Conservation (phyloP, 2,329 filamentous ascomycete species). For the Chlorencoelia australis region DNA sequence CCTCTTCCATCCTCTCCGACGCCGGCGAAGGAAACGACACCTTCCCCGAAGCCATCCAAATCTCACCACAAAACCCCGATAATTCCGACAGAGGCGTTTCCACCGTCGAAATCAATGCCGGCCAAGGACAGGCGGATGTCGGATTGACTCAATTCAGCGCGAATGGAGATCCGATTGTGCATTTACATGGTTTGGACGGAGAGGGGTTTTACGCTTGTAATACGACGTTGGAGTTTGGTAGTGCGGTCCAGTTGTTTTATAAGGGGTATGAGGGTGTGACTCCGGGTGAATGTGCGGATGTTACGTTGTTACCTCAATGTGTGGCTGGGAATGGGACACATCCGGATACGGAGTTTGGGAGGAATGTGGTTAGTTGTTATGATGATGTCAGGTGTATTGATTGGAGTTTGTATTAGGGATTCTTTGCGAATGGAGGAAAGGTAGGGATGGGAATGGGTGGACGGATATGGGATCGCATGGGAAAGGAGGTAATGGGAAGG, state of each 20-base stretch:
- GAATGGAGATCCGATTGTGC: constrained; percentile 29
- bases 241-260: constrained; percentile 27
- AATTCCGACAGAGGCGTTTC: constrained; percentile 15
- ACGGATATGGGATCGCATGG: too few relatives aligned
- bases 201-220: constrained; percentile 36
- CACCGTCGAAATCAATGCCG: constrained; percentile 29
- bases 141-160: constrained; percentile 27
- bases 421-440: too few relatives aligned
- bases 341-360: constrained; percentile 35
- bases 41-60: constrained; percentile 30
- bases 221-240: constrained; percentile 34
- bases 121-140: constrained; percentile 29
- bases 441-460: too few relatives aligned
- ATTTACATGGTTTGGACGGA: constrained; percentile 18
- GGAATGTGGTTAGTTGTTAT: constrained; percentile 32
- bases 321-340: constrained; percentile 27
- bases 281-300: constrained; percentile 33
- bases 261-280: constrained; percentile 30
- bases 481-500: too few relatives aligned
- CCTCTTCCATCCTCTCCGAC: constrained; percentile 32
- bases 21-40: constrained; percentile 24
- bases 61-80: constrained; percentile 23
- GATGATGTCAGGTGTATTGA: constrained; percentile 31
- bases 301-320: constrained; percentile 37
- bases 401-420: constrained; percentile 26